Percentiles rank a stretch among this genome's conserved stretches.
Evolutionary conservation across 2,329 filamentous ascomycete species (phyloP).

Genomic region (Aspergillus tamarii): DNA sequence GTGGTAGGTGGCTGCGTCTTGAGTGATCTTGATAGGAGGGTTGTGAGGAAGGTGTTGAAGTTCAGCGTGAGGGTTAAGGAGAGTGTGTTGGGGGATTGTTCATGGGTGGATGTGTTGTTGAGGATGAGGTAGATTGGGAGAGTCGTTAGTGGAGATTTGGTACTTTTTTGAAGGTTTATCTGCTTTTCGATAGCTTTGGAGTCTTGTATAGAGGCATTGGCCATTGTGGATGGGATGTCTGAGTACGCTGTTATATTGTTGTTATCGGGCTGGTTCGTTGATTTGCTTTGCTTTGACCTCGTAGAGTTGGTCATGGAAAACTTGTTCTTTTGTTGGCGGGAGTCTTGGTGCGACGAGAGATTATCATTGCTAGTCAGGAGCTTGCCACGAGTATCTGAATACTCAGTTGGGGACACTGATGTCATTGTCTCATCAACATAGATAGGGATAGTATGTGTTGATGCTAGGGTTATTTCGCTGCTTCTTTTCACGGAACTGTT

Average conservation of each 20-base stretch:
- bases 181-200: not conserved
- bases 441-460: conserved; percentile 19
- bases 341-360: conserved; percentile 19
- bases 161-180: not conserved
- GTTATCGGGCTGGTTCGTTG: not conserved
- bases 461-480: not conserved
- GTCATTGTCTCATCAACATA: conserved; percentile 23
- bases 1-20: not conserved
- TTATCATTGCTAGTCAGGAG: conserved; percentile 28
- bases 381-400: not conserved
- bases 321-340: conserved; percentile 14
- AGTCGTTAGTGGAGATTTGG: not conserved
- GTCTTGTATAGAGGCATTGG: not conserved
- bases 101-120: not conserved
- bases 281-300: not conserved
- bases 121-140: not conserved
- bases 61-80: not conserved
- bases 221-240: not conserved
- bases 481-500: not conserved
- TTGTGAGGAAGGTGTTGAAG: not conserved
- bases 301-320: not conserved
- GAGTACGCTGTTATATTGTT: not conserved
- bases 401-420: not conserved
- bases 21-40: conserved; percentile 15
- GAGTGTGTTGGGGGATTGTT: not conserved